phyloP scores from a whole-genome alignment of 306 rosid species.

The Quercus wislizeni region DNA sequence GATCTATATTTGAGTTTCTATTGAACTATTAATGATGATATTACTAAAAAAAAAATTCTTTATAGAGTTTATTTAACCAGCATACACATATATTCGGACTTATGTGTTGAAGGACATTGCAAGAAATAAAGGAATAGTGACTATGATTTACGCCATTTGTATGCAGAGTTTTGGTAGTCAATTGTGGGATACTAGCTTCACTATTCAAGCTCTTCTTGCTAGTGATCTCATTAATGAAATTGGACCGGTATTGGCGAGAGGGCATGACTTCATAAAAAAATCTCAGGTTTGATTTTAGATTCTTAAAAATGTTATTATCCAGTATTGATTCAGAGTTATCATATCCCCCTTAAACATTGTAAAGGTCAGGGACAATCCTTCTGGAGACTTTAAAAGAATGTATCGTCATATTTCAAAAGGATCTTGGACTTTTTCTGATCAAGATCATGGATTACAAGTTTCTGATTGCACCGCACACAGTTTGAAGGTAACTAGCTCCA shows the following conservation, averaged over 20 bases:
- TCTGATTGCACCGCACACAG: slow-evolving; percentile 83
- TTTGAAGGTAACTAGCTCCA: slow-evolving; percentile 44
- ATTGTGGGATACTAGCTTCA: slow-evolving; percentile 30
- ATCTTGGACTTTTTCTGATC: slow-evolving; percentile 78
- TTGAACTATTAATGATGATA: no score
- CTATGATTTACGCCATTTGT: background rate
- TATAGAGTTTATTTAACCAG: no score
- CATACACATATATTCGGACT: no score
- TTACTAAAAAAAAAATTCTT: no score
- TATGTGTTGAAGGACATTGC: no score
- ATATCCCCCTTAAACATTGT: background rate
- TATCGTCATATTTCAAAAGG: slow-evolving; percentile 79
- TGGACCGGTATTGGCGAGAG: slow-evolving; percentile 16
- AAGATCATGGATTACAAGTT: slow-evolving; percentile 87
- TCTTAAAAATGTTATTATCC: background rate
- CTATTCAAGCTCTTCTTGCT: slow-evolving; percentile 32
- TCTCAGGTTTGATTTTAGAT: slow-evolving; percentile 26
- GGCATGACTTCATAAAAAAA: slow-evolving; percentile 29
- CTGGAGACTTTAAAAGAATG: slow-evolving; percentile 63
- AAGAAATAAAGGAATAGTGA: background rate
- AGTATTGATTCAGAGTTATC: background rate
- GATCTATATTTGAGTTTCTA: no score
- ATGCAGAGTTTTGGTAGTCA: slow-evolving; percentile 58
- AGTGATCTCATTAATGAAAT: slow-evolving; percentile 21
- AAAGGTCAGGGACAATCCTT: slow-evolving; percentile 61